These are phyloP conservation scores for Pueraria montana DNA, from an alignment of 306 rosid species.

Conservation along the genomic window DNA sequence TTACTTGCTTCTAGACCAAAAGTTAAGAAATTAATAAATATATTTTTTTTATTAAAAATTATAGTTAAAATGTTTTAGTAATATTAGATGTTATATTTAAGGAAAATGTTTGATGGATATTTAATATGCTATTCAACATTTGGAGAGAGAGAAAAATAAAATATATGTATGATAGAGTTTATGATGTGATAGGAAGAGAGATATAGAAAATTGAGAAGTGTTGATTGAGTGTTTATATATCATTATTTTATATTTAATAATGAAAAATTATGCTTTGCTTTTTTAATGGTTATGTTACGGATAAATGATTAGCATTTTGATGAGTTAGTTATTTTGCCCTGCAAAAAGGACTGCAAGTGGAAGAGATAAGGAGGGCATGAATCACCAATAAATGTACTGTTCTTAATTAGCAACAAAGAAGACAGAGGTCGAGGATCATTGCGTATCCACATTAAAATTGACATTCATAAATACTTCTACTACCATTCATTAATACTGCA, in stretches of 20 bases:
- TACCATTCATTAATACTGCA: conserved; percentile 36
- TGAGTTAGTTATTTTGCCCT: conserved; percentile 31
- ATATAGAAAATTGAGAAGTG: too few relatives aligned
- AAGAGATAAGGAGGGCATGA: background rate
- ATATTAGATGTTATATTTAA: background rate
- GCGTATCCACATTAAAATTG: conserved; percentile 24
- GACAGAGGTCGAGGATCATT: background rate
- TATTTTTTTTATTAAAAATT: background rate
- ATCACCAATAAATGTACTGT: conserved; percentile 34
- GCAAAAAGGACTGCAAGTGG: background rate
- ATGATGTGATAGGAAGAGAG: too few relatives aligned
- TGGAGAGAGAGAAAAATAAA: too few relatives aligned
- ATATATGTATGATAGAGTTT: too few relatives aligned
- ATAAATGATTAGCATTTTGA: background rate
- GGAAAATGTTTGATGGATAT: too few relatives aligned
- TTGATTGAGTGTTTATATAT: too few relatives aligned
- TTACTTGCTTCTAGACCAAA: background rate
- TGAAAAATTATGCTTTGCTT: background rate
- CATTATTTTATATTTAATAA: too few relatives aligned
- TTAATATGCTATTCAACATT: too few relatives aligned
- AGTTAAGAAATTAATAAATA: background rate
- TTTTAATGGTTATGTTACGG: background rate
- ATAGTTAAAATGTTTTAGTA: background rate
- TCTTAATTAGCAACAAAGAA: conserved; percentile 16
- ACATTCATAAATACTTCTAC: conserved; percentile 50